phyloP scores from a whole-genome alignment of 257 asterid species.

The Cruciata laevipes region DNA sequence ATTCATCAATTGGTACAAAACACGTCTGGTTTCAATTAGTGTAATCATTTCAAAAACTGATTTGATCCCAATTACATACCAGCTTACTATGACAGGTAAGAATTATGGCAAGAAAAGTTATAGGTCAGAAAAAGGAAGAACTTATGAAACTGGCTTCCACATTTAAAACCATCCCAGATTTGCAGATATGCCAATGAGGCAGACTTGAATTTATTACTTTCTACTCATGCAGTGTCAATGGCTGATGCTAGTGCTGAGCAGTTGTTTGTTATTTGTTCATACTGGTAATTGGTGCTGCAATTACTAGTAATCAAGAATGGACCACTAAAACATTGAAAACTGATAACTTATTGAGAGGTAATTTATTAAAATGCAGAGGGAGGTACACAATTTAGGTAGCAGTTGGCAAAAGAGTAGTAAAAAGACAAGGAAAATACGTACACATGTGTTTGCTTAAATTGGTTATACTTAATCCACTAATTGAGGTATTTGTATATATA shows the following conservation, averaged over 20 bases:
- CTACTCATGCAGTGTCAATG: neutral
- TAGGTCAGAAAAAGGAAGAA: neutral
- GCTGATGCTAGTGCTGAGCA: neutral
- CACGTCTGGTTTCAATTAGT: no score
- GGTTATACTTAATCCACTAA: neutral
- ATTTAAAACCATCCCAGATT: neutral
- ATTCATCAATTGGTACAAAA: neutral
- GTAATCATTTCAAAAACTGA: no score
- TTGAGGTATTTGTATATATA: neutral
- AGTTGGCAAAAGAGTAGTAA: constrained; percentile 3
- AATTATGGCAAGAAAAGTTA: neutral
- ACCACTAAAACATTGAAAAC: constrained; percentile 8
- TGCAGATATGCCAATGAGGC: no score
- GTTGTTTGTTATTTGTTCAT: neutral
- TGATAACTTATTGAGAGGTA: neutral
- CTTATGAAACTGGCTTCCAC: neutral
- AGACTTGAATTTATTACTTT: no score
- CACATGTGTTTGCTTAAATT: neutral
- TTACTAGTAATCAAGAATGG: constrained; percentile 6
- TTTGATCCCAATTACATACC: neutral
- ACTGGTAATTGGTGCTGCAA: neutral
- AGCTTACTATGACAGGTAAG: neutral
- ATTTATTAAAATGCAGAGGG: neutral
- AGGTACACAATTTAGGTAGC: neutral
- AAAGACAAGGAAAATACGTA: neutral